Evolutionary conservation across 257 asterid genomes (phyloP), one percentile per base, ranked within the genome.

Genomic region (Solanum sitiens): DNA sequence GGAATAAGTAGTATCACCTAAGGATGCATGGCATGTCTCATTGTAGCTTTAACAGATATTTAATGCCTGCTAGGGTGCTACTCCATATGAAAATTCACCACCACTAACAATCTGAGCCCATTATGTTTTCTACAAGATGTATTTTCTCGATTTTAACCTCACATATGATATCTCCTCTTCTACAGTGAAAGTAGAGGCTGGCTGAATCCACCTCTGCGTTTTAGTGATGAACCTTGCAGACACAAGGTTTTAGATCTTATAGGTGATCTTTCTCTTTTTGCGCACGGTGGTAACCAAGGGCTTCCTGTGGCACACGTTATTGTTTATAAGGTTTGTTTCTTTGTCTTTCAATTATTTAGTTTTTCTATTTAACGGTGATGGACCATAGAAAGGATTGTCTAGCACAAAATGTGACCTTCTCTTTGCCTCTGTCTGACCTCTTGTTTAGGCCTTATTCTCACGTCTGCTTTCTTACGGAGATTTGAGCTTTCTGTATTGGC

Each of bases 161-260:
- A 27, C 2, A 13, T 45, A 16, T 27, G 85, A 15, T 25, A 45
- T 45, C 42, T 45, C 86, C 30, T 86, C 68, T 83, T 84, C 71
- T 87, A 87, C 92, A 95, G 99, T 91, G 88, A 83, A 86, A 93
- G 82, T 79, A 90, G 88, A 88, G 99, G 99, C 84, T 97, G 98
- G 99, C 84, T 97, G 91, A 97, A 95, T 87, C 98, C 98, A 86
- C 99, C 99, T 1, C 92, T 97, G 86, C 98, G 91, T 83, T 95
- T 91, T 86, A 87, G 80, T 33, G 93, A 97, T 33, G 99, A 97
- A 92, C 98, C 99, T 65, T 95, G 99, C 90, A 93, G 99, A 86
- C 99, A 97, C 89, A 97, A 97, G 94, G 95, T 93, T 87, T 91
- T 97, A 87, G 99, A 97, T 93, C 95, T 97, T 89, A 95, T 97